Percentiles rank a stretch among this genome's conserved stretches.
phyloP scores from a whole-genome alignment of 2,329 filamentous ascomycete genomes.

The Phialophora macrospora region DNA sequence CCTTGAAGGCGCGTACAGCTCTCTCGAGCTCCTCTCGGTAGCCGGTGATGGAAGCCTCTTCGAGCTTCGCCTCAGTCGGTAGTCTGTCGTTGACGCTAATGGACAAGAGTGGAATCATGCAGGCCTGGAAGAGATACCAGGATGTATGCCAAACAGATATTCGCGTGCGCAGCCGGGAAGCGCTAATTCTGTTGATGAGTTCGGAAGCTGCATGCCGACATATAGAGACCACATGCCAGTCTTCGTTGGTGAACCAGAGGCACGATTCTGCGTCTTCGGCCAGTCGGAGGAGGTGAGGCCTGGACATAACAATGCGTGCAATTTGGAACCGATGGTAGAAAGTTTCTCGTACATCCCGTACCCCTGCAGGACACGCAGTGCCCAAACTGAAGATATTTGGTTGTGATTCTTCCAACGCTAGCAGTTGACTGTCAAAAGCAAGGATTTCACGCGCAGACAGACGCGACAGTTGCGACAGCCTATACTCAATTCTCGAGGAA shows the following conservation, averaged over 20 bases:
- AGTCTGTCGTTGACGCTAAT: slow-evolving; percentile 12
- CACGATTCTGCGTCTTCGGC: slow-evolving; percentile 6
- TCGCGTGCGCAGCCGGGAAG: slow-evolving; percentile 8
- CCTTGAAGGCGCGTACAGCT: slow-evolving; percentile 15
- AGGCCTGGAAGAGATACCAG: slow-evolving; percentile 16
- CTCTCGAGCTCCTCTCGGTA: slow-evolving; percentile 12
- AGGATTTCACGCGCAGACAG: slow-evolving; percentile 11
- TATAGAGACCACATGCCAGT: slow-evolving; percentile 17
- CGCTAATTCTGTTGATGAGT: slow-evolving; percentile 6
- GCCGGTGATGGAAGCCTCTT: not conserved
- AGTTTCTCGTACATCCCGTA: slow-evolving; percentile 9
- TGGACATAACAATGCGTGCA: slow-evolving; percentile 14
- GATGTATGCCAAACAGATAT: slow-evolving; percentile 18
- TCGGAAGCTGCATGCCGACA: slow-evolving; percentile 8
- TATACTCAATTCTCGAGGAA: slow-evolving; percentile 5
- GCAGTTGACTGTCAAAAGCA: slow-evolving; percentile 9
- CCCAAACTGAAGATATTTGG: slow-evolving; percentile 1
- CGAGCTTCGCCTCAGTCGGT: not conserved
- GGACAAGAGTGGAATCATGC: slow-evolving; percentile 16
- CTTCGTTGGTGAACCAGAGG: slow-evolving; percentile 11
- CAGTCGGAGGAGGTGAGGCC: slow-evolving; percentile 17
- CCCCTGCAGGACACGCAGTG: slow-evolving; percentile 8
- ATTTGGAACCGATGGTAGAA: slow-evolving; percentile 4
- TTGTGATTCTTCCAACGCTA: slow-evolving; percentile 8
- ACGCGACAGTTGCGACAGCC: slow-evolving; percentile 11